Evolutionary conservation across 345 rosid genomes (phyloP), one percentile per base, ranked within the genome.

Genomic region (Eucalyptus sideroxylon): DNA sequence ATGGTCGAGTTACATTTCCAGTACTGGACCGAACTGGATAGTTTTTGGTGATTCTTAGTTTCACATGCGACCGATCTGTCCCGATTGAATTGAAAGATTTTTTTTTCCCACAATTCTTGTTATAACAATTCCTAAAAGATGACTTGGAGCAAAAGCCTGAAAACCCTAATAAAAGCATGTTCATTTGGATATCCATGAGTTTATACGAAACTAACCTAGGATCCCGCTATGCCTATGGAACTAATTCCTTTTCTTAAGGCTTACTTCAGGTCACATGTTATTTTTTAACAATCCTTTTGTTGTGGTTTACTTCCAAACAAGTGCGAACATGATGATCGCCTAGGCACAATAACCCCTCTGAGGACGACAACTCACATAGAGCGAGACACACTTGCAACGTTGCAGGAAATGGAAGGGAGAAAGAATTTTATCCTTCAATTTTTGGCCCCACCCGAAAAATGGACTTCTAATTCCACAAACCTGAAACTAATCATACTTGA

Each of bases 61-160:
- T 13, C 62, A 56, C 0, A 1, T 24, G 62, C 0, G 0, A 0
- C 6, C 24, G 0, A 56, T 23, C 14, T 56, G 0, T 56, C 62
- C 3, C 3, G 3, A 56, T 24, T 0, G 30, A 26, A 5, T 1
- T 1, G 14, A 56, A 56, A 56, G 27, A 56, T 24, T 23, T 56
- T 56, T 4, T 9, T 56, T 56, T 10, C 0, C 3, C 30, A 56
- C 62, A 56, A 56, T 9, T 56, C 62, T 24, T 24, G 30, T 56
- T 56, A 56, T 24, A 24, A 56, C 62, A 23, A 56, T 56, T 56
- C 62, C 14, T 56, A 2, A 24, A 24, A 56, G 62, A 56, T 56
- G 30, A 56, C 13, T 2, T 4, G 14, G 62, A 23, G 62, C 6
- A 56, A 0, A 56, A 1, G 30, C 62, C 14, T 56, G 1, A 56